These are phyloP conservation scores for Astrocystis sublimbata DNA, from an alignment of 495 filamentous ascomycete genomes.

Conservation along the genomic window DNA sequence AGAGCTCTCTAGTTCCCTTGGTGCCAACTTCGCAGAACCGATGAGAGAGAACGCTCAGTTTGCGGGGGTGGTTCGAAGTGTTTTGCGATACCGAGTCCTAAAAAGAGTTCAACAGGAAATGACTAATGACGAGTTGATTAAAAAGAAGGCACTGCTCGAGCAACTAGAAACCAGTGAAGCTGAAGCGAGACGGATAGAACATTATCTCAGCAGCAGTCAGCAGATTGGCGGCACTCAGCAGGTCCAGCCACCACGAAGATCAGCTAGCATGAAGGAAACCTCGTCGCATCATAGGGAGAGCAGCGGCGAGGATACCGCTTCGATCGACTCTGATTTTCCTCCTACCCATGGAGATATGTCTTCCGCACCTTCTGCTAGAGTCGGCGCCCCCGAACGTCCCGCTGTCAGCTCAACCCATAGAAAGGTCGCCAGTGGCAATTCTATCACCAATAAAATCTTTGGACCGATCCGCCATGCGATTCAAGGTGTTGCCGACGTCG, in stretches of 20 bases:
- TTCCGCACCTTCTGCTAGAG: conserved; percentile 61
- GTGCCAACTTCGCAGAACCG: conserved; percentile 90
- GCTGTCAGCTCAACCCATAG: conserved; percentile 54
- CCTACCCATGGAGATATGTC: conserved; percentile 76
- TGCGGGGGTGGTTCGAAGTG: conserved; percentile 85
- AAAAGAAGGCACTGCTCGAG: conserved; percentile 77
- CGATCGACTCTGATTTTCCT: conserved; percentile 92
- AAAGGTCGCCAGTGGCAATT: conserved; percentile 75
- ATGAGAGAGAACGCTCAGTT: conserved; percentile 98
- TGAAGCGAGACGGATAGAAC: conserved; percentile 88
- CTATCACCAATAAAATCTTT: conserved; percentile 91
- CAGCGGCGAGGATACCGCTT: conserved; percentile 68
- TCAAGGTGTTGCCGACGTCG: conserved; percentile 92
- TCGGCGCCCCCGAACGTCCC: conserved; percentile 52
- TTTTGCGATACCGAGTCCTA: conserved; percentile 82
- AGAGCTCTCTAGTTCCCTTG: conserved; percentile 78
- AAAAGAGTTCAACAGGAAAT: conserved; percentile 97
- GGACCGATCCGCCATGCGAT: conserved; percentile 91
- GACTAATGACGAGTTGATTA: conserved; percentile 84
- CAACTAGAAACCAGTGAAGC: conserved; percentile 84
- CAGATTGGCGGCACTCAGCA: conserved; percentile 41
- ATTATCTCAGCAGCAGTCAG: conserved; percentile 76
- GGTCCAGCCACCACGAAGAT: conserved; percentile 60
- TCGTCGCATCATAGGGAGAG: conserved; percentile 52
- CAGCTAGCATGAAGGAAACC: conserved; percentile 56